Evolutionary conservation across 352 stramenopile species (phyloP), one percentile per base, ranked within the genome.

Genomic region (Pilasporangium apinafurcum): DNA sequence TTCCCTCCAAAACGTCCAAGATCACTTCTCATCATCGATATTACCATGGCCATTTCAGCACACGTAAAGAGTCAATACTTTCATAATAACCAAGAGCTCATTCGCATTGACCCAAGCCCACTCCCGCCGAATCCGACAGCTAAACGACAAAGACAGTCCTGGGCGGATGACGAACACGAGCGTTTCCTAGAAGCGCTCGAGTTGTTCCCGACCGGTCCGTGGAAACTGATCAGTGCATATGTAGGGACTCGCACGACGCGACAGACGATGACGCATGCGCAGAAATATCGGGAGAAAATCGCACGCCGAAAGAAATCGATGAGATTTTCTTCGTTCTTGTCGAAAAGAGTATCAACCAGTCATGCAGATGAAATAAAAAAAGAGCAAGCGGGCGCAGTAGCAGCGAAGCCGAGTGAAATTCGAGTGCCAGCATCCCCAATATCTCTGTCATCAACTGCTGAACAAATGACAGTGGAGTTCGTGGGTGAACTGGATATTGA

Each of bases 181-280:
- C 58, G 62, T 0, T 72, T 72, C 51, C 62, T 72, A n/a, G 46
- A 72, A 42, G 62, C 54, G 12, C 39, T 72, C 30, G 54, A 66
- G 32, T 44, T 59, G 47, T 73, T 61, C 39, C 62, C 62, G 2
- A 64, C 56, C 4, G 62, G 62, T 4, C 62, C 62, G 21, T 73
- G 62, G 62, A 63, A 68, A n/a, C 18, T 63, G 28, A 64, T 73
- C 24, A 59, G 58, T 33, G 55, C 51, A 17, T 30, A 61, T 17
- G 57, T 73, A 5, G 62, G 53, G 18, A 72, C 58, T 9, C 53
- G 55, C 0, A 68, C 49, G 18, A 66, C 58, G 8, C 56, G 57
- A 9, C 57, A 72, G 52, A 59, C 57, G 3, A 71, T 66, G 58
- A 68, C 61, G n/a, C 62, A 72, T 27, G 62, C 62, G 38, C 62